Evolutionary conservation across 208 protist genomes (phyloP).

Genomic region (Trypanosoma caninum): DNA sequence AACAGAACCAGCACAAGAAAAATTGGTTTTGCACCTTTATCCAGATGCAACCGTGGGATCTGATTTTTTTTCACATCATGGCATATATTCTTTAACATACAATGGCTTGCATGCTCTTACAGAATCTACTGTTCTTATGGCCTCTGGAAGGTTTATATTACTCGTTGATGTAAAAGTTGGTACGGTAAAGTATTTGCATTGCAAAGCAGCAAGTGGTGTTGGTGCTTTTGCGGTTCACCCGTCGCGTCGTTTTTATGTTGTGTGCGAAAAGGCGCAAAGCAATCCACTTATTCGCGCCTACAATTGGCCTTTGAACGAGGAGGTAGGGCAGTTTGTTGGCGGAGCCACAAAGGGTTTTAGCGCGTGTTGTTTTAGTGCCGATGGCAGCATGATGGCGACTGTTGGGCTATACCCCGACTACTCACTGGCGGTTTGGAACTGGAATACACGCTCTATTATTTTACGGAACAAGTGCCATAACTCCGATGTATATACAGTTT

Average conservation of each 20-base stretch:
- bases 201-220: conserved; percentile 51
- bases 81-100: conserved; percentile 59
- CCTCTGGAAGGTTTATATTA: conserved; percentile 81
- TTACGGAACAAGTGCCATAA: conserved; percentile 96
- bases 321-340: conserved; percentile 57
- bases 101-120: conserved; percentile 64
- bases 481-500: conserved; percentile 92
- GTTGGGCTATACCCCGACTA: conserved; percentile 95
- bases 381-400: conserved; percentile 92
- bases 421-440: conserved; percentile 96
- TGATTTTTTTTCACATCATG: conserved; percentile 53
- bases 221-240: conserved; percentile 73
- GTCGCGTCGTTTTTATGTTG: conserved; percentile 58
- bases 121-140: conserved; percentile 56
- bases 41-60: conserved; percentile 29
- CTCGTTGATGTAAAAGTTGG: conserved; percentile 68
- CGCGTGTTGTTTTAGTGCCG: conserved; percentile 78
- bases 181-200: conserved; percentile 47
- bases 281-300: conserved; percentile 79
- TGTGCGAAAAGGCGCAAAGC: conserved; percentile 72
- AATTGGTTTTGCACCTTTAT: conserved; percentile 75
- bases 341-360: conserved; percentile 88
- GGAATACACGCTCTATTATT: conserved; percentile 81
- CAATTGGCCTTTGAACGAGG: conserved; percentile 61
- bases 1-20: conserved; percentile 18